Evolutionary conservation across 2,329 filamentous ascomycete genomes (phyloP), one percentile per base, ranked within the genome.

Genomic region (Alternaria postmessia): DNA sequence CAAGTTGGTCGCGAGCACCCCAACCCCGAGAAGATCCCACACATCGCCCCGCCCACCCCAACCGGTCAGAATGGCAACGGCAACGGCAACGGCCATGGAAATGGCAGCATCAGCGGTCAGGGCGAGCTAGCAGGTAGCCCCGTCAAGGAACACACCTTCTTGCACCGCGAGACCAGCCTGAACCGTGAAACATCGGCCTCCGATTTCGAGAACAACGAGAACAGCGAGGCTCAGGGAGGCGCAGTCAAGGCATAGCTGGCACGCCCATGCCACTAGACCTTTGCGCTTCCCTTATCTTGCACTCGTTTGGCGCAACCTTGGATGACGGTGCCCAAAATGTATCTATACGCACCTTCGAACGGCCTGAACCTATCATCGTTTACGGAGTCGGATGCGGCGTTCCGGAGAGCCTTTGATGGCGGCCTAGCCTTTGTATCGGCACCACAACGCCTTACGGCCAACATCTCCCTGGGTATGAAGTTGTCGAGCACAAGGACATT

Each of bases 1-100:
- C 91, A 91, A 75, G 92, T 99, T 75, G 95, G 95, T 74, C 94
- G 92, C 74, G 91, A 97, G 82, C 95, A 99, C 80, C 95, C 95
- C 55, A 90, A 94, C 52, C 93, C 94, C 68, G 93, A 97, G 82
- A 96, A 96, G 80, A 97, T 97, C 80, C 94, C 94, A 30, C 93
- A 97, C 83, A 87, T 94, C 70, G 89, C 90, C 43, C 90, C 90
- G 57, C 89, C 90, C 62, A 72, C 69, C 73, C 82, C 78, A 70
- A 79, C 78, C 71, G 80, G 79, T 69, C 78, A 76, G 57, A 72
- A 64, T 32, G 62, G 59, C 57, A 59, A n/a, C 69, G 72, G 18
- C 38, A 75, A 73, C 69, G 71, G 69, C 51, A 78, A 63, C 59
- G 60, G 49, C 72, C 71, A 64, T 28, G 54, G 61, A 32, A 59